phyloP scores from a whole-genome alignment of 495 filamentous ascomycete genomes.

The Cercophora samala region DNA sequence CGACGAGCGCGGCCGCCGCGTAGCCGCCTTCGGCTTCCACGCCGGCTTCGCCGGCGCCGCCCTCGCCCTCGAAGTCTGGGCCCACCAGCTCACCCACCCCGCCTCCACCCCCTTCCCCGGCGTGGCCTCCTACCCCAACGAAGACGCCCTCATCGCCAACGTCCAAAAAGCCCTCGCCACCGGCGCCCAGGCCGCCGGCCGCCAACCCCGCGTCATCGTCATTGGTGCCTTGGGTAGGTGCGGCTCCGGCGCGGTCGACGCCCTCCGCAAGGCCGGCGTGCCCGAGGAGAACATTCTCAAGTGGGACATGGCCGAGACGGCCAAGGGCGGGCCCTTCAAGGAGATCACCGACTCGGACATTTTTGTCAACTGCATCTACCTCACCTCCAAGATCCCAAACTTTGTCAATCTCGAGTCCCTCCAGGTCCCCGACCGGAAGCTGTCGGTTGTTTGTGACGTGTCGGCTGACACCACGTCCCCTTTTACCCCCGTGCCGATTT shows the following conservation, averaged over 20 bases:
- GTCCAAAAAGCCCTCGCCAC: conserved; percentile 69
- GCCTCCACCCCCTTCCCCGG: conserved; percentile 61
- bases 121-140: conserved; percentile 72
- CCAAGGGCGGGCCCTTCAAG: conserved; percentile 74
- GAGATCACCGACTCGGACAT: conserved; percentile 80
- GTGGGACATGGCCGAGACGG: conserved; percentile 95
- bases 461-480: conserved; percentile 60
- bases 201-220: conserved; percentile 53
- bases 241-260: conserved; percentile 77
- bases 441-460: conserved; percentile 88
- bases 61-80: conserved; percentile 80
- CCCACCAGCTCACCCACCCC: conserved; percentile 75
- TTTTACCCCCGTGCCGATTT: conserved; percentile 70
- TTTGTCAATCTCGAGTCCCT: conserved; percentile 66
- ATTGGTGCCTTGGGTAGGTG: conserved; percentile 78
- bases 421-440: conserved; percentile 61
- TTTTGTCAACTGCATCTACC: conserved; percentile 92
- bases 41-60: conserved; percentile 82
- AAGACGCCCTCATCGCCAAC: conserved; percentile 66
- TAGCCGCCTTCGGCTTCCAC: conserved; percentile 70
- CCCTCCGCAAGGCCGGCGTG: conserved; percentile 73
- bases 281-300: conserved; percentile 70
- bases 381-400: conserved; percentile 48
- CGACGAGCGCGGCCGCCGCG: conserved; percentile 71
- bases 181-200: conserved; percentile 64